Evolutionary conservation across 345 rosid genomes (phyloP), one percentile per base, ranked within the genome.

Genomic region (Limnanthes douglasii): DNA sequence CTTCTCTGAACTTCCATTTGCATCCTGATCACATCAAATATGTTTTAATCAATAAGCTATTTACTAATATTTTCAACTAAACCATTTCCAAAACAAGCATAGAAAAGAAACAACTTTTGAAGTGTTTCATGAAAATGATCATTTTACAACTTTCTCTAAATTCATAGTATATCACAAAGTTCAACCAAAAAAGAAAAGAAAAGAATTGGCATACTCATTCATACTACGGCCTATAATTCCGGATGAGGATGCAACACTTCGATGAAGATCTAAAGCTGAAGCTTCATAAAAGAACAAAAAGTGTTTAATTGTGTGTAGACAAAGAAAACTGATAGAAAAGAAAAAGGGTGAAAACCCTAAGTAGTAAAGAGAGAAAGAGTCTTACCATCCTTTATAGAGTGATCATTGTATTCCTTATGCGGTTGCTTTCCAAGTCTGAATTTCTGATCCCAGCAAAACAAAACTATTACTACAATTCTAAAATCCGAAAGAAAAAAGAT

Each of bases 1-100:
- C 99, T 73, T 72, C 96, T 74, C 51, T 85, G 99, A 53, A 92
- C 99, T 78, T 85, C 99, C 93, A 85, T 85, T 72, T 92, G 99
- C 94, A 85, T 92, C 77, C 99, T 85, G 61, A 55, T 66, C 13
- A 57, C 59, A 72, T 57, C 62, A 68, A 60, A 56, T 56, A 67
- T 49, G 48, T 45, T 59, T 67, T 57, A 76, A 71, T 65, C 60
- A 49, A 48, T 50, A 46, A n/a, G n/a, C n/a, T 15, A 8, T 26
- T 8, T 26, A 6, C 11, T 26, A 51, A 46, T 43, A 43, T 32
- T 53, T 35, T 26, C 21, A 37, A 32, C 60, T 38, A 47, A 51
- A 21, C 36, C 18, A 54, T 50, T 54, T 53, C 54, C 48, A 18
- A 56, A 51, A 9, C 19, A 51, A 39, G 31, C 5, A 22, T 49